Evolutionary conservation across 148 eudicot species (phyloP), one percentile per base, ranked within the genome.

Genomic region (Heliamphora exappendiculata): DNA sequence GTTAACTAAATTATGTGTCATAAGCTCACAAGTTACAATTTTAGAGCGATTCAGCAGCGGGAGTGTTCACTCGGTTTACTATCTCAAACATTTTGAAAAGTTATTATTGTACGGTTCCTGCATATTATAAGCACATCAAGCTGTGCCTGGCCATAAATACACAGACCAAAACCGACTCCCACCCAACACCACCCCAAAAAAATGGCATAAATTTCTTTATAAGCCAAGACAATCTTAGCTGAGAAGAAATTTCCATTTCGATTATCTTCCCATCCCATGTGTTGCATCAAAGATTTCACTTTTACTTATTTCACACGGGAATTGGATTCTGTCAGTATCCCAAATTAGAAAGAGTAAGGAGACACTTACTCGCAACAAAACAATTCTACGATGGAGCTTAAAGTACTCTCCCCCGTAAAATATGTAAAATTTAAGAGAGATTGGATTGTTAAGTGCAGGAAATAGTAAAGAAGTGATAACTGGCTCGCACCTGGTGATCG

Each of bases 401-500:
- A 19, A 33, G 31, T 22, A 39, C 22, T 0, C 24, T 13, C n/a
- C n/a, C n/a, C 75, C 3, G 57, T 5, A 20, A 9, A 13, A n/a
- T 5, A 24, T 19, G 17, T 22, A 58, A 47, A 70, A 77, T 59
- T 4, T 11, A 34, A 78, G 12, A 51, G 6, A 42, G 33, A 20
- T 28, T 22, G 70, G 45, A 62, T 24, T 24, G 10, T 6, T 28
- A 76, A 70, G 44, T 54, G 55, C 33, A 55, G 33, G 1, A 10
- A 77, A 8, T 78, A 41, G 20, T 6, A 20, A 9, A 72, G 53
- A 55, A 60, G 19, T 10, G 28, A 20, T 28, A 58, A 22, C 62
- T 33, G 7, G 20, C 17, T 73, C 81, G 71, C 53, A 91, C 99
- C 99, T 93, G 97, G 80, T 95, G 99, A 87, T 95, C 99, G 1